Percentiles rank a stretch among this genome's conserved stretches.
These are phyloP conservation scores for Coniochaeta sp. DNA, from an alignment of 2,329 filamentous ascomycete species.

Conservation along the genomic window DNA sequence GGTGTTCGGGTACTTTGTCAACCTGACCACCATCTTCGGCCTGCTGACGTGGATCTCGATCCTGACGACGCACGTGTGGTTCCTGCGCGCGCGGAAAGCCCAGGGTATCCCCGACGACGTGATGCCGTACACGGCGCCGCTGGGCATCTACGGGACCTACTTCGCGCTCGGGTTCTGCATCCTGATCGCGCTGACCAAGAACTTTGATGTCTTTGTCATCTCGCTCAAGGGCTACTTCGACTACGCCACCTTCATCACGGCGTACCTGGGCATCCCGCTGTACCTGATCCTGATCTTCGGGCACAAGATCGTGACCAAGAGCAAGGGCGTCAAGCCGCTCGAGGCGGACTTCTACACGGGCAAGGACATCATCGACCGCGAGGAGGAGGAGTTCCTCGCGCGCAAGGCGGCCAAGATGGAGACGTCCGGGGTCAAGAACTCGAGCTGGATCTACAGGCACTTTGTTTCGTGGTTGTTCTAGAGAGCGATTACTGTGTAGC, in stretches of 20 bases:
- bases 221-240: slow-evolving; percentile 42
- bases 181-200: slow-evolving; percentile 74
- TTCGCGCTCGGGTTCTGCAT: slow-evolving; percentile 62
- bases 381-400: slow-evolving; percentile 63
- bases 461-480: slow-evolving; percentile 15
- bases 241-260: slow-evolving; percentile 71
- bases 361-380: slow-evolving; percentile 65
- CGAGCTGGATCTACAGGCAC: slow-evolving; percentile 18
- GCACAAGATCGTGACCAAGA: slow-evolving; percentile 53
- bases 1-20: slow-evolving; percentile 61
- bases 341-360: slow-evolving; percentile 64
- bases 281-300: slow-evolving; percentile 64
- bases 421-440: slow-evolving; percentile 12
- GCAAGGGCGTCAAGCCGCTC: slow-evolving; percentile 45
- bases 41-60: slow-evolving; percentile 62
- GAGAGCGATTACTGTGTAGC: too few species aligned
- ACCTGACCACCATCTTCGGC: slow-evolving; percentile 60
- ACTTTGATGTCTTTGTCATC: slow-evolving; percentile 64
- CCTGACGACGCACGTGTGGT: slow-evolving; percentile 60
- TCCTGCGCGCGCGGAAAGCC: slow-evolving; percentile 53
- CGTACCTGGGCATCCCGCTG: slow-evolving; percentile 69
- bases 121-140: slow-evolving; percentile 60
- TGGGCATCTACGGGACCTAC: slow-evolving; percentile 64
- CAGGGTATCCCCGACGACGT: slow-evolving; percentile 48
- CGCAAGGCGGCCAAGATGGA: slow-evolving; percentile 30